Percentiles rank a stretch among this genome's conserved stretches.
Evolutionary conservation across 129 eudicot species (phyloP).

Genomic region (Logfia minima): DNA sequence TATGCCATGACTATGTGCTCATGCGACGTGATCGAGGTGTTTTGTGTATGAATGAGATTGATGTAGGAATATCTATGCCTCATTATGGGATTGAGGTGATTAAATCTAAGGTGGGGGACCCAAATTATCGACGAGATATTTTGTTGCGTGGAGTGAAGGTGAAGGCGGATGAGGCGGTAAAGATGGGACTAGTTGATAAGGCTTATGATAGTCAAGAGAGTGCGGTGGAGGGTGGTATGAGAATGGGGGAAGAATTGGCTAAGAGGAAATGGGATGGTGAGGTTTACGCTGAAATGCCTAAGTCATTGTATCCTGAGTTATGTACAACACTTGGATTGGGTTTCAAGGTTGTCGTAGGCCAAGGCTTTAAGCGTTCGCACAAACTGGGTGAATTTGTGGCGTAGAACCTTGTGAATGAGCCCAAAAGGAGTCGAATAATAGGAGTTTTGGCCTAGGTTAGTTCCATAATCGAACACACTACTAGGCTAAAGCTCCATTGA

Average conservation of each 20-base stretch:
- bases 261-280: neutral
- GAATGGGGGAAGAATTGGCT: neutral
- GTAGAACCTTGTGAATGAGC: too few species aligned
- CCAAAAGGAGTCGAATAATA: too few species aligned
- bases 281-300: neutral
- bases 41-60: conserved; percentile 68
- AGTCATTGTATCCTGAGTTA: neutral
- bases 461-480: too few species aligned
- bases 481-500: too few species aligned
- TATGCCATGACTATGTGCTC: conserved; percentile 59
- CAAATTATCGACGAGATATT: neutral
- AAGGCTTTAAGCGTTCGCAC: neutral
- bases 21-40: conserved; percentile 42
- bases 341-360: neutral
- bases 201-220: neutral
- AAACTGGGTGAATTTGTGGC: too few species aligned
- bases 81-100: neutral
- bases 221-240: neutral
- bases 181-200: neutral
- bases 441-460: too few species aligned
- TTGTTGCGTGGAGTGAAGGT: neutral
- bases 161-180: neutral
- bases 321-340: neutral
- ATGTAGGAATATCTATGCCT: conserved; percentile 15
- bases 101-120: neutral